Evolutionary conservation across 2,329 filamentous ascomycete species (phyloP).

Genomic region (Fusarium graminum): DNA sequence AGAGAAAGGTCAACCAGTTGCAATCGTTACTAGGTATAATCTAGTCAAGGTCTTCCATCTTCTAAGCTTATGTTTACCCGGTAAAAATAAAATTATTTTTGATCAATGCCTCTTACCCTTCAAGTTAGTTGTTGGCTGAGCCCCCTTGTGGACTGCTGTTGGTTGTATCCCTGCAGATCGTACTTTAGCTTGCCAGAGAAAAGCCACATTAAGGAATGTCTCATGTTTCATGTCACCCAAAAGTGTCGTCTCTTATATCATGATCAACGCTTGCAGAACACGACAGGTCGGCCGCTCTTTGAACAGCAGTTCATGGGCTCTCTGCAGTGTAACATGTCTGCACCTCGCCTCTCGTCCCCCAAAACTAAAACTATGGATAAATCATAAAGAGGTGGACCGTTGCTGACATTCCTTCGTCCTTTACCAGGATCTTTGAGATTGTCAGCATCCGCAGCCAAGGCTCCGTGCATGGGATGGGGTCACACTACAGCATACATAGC

Average conservation of each 20-base stretch:
- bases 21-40: no score
- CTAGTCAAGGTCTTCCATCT: not conserved
- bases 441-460: slow-evolving; percentile 14
- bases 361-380: slow-evolving; percentile 15
- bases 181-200: not conserved
- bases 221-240: slow-evolving; percentile 15
- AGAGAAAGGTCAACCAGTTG: slow-evolving; percentile 24
- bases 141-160: not conserved
- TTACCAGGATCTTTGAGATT: not conserved
- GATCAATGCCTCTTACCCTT: not conserved
- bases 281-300: not conserved
- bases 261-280: slow-evolving; percentile 2
- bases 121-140: no score
- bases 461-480: not conserved
- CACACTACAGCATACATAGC: not conserved
- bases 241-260: not conserved
- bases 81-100: not conserved
- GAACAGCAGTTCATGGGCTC: slow-evolving; percentile 3
- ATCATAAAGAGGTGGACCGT: slow-evolving; percentile 1
- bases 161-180: slow-evolving; percentile 15
- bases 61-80: not conserved
- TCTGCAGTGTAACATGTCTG: slow-evolving; percentile 7
- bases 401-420: slow-evolving; percentile 34
- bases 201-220: slow-evolving; percentile 19
- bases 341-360: slow-evolving; percentile 33